These are phyloP conservation scores for Vitis amurensis DNA, from an alignment of 164 flowering plant genomes.

Conservation along the genomic window DNA sequence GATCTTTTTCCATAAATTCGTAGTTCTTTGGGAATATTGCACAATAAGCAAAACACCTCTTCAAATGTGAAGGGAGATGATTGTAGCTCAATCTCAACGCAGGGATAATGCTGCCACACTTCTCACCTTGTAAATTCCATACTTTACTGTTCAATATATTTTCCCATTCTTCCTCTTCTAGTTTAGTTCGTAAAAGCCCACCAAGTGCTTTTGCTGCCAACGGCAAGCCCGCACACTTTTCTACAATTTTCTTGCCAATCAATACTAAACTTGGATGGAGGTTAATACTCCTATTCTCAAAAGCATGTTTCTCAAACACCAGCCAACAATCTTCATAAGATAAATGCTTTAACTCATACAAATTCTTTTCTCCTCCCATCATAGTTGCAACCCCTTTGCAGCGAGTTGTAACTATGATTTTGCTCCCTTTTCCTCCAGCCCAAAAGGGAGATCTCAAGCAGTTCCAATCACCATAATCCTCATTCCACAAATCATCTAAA, in stretches of 20 bases:
- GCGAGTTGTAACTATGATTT: slow-evolving; percentile 20
- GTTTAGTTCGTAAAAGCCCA: slow-evolving; percentile 7
- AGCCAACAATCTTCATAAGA: slow-evolving; percentile 6
- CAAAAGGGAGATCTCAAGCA: not conserved
- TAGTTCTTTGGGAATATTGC: no score
- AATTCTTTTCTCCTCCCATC: not conserved
- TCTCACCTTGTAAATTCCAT: no score
- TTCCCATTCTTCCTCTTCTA: slow-evolving; percentile 9
- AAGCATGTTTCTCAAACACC: slow-evolving; percentile 8
- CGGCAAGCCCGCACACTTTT: slow-evolving; percentile 18
- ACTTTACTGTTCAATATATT: no score
- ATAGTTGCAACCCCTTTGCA: slow-evolving; percentile 5
- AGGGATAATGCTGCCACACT: no score
- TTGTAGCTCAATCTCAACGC: no score
- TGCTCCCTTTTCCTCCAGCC: slow-evolving; percentile 14
- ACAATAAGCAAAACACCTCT: no score
- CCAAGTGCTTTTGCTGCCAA: slow-evolving; percentile 16
- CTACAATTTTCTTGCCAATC: slow-evolving; percentile 23
- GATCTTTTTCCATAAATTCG: no score
- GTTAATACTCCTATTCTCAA: not conserved
- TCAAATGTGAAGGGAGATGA: no score
- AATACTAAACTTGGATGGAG: not conserved
- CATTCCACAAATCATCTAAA: slow-evolving; percentile 27
- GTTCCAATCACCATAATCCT: slow-evolving; percentile 4
- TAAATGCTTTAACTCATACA: not conserved